phyloP scores from a whole-genome alignment of 495 filamentous ascomycete genomes.

The Glutinoglossum americanum region DNA sequence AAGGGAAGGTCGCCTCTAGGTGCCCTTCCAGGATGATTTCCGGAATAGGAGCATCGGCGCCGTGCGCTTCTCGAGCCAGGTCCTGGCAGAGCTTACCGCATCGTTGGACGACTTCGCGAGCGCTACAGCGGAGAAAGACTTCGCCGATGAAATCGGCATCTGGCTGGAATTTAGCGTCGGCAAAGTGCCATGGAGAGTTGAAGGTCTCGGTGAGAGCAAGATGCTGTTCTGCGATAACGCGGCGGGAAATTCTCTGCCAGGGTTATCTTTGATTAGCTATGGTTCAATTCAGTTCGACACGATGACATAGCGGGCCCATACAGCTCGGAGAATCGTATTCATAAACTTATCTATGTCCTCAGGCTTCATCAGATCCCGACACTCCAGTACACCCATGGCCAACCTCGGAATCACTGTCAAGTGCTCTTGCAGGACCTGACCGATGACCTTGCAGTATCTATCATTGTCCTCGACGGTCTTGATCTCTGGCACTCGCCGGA shows the following conservation, averaged over 20 bases:
- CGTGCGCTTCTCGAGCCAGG: conserved; percentile 49
- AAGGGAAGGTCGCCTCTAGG: conserved; percentile 77
- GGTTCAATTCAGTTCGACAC: not conserved
- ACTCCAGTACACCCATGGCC: conserved; percentile 84
- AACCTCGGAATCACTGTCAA: conserved; percentile 82
- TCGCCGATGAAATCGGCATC: conserved; percentile 76
- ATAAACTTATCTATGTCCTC: conserved; percentile 82
- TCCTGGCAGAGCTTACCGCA: conserved; percentile 54
- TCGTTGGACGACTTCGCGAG: conserved; percentile 65
- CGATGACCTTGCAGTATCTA: conserved; percentile 59
- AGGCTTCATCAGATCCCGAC: conserved; percentile 50
- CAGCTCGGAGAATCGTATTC: conserved; percentile 78
- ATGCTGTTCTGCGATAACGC: conserved; percentile 95
- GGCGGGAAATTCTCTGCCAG: conserved; percentile 64
- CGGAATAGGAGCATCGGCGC: conserved; percentile 44
- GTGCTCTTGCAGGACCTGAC: conserved; percentile 63
- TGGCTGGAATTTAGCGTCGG: conserved; percentile 42
- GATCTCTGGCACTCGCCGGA: conserved; percentile 66
- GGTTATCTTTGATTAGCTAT: not conserved
- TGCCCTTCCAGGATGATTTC: conserved; percentile 74
- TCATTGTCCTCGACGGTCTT: conserved; percentile 82
- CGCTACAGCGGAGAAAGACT: conserved; percentile 86
- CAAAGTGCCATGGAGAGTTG: conserved; percentile 79
- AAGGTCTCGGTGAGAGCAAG: conserved; percentile 93
- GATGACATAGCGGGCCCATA: no score